Evolutionary conservation across 768 basidiomycete genomes (phyloP).

Genomic region (Trametes villosa): DNA sequence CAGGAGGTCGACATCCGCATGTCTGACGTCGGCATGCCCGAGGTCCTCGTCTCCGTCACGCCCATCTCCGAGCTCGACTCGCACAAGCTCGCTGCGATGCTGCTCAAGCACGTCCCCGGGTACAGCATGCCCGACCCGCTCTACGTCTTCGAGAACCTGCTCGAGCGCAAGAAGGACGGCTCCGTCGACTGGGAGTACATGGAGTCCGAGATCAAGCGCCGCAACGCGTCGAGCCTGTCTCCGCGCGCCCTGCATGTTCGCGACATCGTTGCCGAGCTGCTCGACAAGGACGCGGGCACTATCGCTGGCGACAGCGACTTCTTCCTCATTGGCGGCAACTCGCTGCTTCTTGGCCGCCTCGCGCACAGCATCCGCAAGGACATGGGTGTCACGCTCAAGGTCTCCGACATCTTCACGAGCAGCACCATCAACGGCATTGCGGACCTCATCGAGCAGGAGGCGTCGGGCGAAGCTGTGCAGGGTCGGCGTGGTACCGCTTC

Average conservation of each 20-base stretch:
- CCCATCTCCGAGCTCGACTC: constrained; percentile 30
- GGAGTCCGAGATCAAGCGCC: constrained; percentile 18
- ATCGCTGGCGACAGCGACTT: constrained; percentile 98
- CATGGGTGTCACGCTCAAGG: constrained; percentile 41
- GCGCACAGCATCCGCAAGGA: constrained; percentile 46
- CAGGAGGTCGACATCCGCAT: constrained; percentile 41
- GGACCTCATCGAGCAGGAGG: constrained; percentile 36
- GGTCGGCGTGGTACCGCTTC: constrained; percentile 2
- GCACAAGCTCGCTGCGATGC: constrained; percentile 7
- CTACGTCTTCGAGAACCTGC: constrained; percentile 33
- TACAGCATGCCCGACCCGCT: constrained; percentile 45
- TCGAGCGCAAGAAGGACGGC: constrained; percentile 17
- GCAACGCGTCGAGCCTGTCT: constrained; percentile 12
- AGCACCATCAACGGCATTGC: constrained; percentile 49
- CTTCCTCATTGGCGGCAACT: constrained; percentile 89
- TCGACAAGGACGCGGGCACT: constrained; percentile 53
- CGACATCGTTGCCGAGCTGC: constrained; percentile 17
- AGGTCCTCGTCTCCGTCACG: constrained; percentile 43
- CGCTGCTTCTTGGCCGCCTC: constrained; percentile 50
- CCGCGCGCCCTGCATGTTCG: constrained; percentile 8
- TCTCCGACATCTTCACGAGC: constrained; percentile 46
- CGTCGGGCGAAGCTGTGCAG: constrained; percentile 4
- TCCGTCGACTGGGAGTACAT: constrained; percentile 19
- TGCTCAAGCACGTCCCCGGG: constrained; percentile 40
- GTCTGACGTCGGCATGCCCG: constrained; percentile 38